Base-by-base conservation (phyloP, 2,329 filamentous ascomycete genomes). In the Pyrenophora teres region DNA sequence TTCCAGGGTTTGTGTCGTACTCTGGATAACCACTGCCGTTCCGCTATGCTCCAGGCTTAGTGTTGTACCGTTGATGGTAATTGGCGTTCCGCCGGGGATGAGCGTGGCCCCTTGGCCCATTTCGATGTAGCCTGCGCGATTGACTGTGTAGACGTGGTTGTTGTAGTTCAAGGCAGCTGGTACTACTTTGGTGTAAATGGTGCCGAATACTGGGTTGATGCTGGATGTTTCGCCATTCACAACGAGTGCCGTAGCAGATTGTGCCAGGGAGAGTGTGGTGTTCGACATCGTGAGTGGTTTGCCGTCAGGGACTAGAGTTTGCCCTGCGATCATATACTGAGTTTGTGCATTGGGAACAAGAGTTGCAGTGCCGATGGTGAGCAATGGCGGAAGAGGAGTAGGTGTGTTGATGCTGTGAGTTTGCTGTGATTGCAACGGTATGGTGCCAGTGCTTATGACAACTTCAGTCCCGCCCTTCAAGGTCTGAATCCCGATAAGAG, bases 41-140 rank as follows among this genome's bases (percentile, higher is more conserved):
- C 64, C 67, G 2, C 56, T 53, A 16, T 64, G 51, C n/a, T 56
- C 59, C 8, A 74, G 59, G 40, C 71, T 72, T 7, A 75, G 39
- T 3, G 62, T 66, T 3, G 62, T 69, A 3, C 72, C 72, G n/a
- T 63, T 56, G 2, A 73, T 54, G 1, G 64, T 71, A 10, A 74
- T 68, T 9, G 66, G 58, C 19, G 61, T 56, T 1, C 76, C 76
- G 13, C 77, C 73, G 9, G 71, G 67, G 3, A 68, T 65, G 13
- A 74, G 60, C 4, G 69, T 73, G 13, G 65, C 60, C n/a, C 72
- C 75, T 0, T 68, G 67, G 5, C 59, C 69, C 12, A 80, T 62
- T 21, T 68, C 66, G 64, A 76, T 78, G 43, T 76, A 74, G 5
- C 76, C 76, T 3, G 74, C 74, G 10, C 74, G 71, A 53, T 79